phyloP scores from a whole-genome alignment of 169 alveolate genomes.

The Eimeria falciformis region DNA sequence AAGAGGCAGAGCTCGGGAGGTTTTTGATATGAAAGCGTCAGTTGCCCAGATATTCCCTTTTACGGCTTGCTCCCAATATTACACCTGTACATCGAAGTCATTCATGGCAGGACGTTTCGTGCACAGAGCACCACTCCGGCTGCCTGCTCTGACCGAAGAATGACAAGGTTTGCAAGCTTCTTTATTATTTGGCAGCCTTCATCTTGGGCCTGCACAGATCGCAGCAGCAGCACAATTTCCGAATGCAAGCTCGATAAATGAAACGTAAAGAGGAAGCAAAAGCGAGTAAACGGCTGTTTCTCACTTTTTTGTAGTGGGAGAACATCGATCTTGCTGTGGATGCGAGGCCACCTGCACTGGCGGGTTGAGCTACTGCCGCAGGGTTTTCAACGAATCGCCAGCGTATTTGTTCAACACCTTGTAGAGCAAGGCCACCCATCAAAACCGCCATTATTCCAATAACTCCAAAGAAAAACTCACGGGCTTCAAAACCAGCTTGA shows the following conservation, averaged over 20 bases:
- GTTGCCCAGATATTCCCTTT: no score
- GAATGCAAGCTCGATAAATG: background rate
- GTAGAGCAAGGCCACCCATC: constrained; percentile 58
- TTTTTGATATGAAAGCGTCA: no score
- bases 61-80: no score
- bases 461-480: constrained; percentile 33
- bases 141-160: constrained; percentile 73
- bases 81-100: no score
- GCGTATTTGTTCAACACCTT: constrained; percentile 37
- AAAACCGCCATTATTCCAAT: constrained; percentile 58
- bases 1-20: no score
- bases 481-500: constrained; percentile 40
- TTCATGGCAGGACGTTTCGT: background rate
- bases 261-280: background rate
- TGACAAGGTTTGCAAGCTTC: constrained; percentile 41
- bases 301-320: constrained; percentile 46
- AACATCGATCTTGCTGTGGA: constrained; percentile 50
- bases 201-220: constrained; percentile 1
- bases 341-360: constrained; percentile 67
- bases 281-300: background rate
- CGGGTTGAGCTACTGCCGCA: constrained; percentile 30
- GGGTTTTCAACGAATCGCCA: constrained; percentile 62
- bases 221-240: background rate
- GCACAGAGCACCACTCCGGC: constrained; percentile 36
- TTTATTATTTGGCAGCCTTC: constrained; percentile 61